phyloP scores from a whole-genome alignment of 2,329 filamentous ascomycete species.

The Geosmithia flava region DNA sequence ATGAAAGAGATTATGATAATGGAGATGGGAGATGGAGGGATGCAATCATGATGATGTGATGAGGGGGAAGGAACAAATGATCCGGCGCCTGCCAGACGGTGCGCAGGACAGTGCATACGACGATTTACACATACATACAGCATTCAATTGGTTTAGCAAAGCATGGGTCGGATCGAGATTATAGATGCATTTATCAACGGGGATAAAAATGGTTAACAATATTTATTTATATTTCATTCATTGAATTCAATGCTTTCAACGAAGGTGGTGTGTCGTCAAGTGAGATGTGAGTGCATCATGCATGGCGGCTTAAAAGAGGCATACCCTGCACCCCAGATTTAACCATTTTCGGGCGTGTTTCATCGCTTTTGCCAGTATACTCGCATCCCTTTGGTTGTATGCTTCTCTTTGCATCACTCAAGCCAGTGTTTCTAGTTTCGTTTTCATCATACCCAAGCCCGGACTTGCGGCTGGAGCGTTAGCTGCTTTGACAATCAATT shows the following conservation, averaged over 20 bases:
- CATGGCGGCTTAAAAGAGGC: too few species aligned
- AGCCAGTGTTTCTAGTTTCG: too few species aligned
- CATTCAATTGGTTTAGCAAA: background rate
- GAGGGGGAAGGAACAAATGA: background rate
- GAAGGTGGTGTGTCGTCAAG: too few species aligned
- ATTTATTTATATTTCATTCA: background rate
- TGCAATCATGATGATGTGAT: background rate
- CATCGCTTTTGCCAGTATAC: too few species aligned
- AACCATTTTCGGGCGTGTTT: too few species aligned
- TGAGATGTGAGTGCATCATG: too few species aligned
- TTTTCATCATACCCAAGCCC: too few species aligned
- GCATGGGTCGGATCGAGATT: background rate
- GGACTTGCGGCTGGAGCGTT: too few species aligned
- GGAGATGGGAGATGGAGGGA: background rate
- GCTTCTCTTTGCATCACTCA: too few species aligned
- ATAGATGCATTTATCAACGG: background rate
- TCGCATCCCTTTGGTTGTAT: too few species aligned
- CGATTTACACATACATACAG: background rate
- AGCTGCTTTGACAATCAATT: too few species aligned
- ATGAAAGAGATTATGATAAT: background rate
- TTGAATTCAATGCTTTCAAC: background rate
- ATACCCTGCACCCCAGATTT: too few species aligned
- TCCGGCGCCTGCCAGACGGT: background rate
- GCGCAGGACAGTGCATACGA: background rate
- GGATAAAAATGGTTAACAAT: background rate